Percentiles rank a stretch among this genome's conserved stretches.
phyloP scores from a whole-genome alignment of 23 red algal species.

The Agarophyton chilense region DNA sequence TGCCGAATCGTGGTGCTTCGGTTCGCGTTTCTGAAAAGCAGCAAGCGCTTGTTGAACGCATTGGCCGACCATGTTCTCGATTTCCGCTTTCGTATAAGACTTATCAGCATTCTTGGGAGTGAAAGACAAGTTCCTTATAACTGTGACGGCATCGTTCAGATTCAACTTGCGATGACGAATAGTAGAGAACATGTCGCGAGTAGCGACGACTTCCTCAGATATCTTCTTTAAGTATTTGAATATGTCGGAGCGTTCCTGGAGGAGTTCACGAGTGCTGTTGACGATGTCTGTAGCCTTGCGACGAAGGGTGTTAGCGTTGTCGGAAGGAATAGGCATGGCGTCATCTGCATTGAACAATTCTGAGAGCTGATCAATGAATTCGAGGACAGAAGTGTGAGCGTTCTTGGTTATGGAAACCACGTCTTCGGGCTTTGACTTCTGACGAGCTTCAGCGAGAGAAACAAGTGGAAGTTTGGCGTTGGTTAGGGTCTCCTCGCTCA shows the following conservation, averaged over 20 bases:
- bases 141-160: neutral
- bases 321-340: neutral
- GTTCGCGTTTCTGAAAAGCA: neutral
- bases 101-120: neutral
- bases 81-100: neutral
- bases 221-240: neutral
- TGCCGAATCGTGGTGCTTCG: too few relatives aligned
- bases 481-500: constrained; percentile 5
- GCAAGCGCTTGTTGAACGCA: neutral
- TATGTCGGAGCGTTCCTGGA: neutral
- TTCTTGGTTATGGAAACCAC: neutral
- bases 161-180: neutral
- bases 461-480: constrained; percentile 32
- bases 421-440: neutral
- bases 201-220: neutral
- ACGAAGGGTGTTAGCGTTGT: neutral
- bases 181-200: neutral
- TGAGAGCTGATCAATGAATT: too few relatives aligned
- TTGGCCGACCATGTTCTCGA: neutral
- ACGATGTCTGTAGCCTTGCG: neutral
- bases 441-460: neutral
- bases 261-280: neutral
- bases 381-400: neutral
- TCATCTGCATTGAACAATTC: neutral
- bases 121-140: neutral